Evolutionary conservation across 768 basidiomycete genomes (phyloP), one percentile per base, ranked within the genome.

Genomic region (Tricholoma terreum): DNA sequence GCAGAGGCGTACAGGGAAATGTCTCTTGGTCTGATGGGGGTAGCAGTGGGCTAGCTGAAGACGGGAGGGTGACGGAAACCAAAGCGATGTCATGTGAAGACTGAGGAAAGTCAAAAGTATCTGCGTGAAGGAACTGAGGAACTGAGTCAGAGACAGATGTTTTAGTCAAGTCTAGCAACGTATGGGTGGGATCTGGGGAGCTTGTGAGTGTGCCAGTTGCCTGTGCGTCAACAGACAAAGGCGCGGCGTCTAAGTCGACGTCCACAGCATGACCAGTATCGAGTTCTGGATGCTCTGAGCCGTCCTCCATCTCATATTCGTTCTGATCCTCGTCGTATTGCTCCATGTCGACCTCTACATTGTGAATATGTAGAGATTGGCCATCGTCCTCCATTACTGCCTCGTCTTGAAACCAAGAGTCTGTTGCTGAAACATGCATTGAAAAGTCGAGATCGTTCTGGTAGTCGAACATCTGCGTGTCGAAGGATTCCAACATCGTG

Each of bases 381-480:
- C 65, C 66, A 62, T 84, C 84, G 55, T 84, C 84, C 61, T 85
- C 83, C 86, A 88, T 88, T 54, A 74, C 65, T 3, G 79, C 74
- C 68, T 86, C 82, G 36, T 73, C 71, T 61, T 76, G 77, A 54
- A 75, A 77, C 83, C 82, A 86, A 31, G 76, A 65, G 50, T 85
- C 83, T 51, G 76, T 71, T 8, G 72, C 64, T 34, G 79, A 74
- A 22, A 73, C 65, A 60, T 82, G 77, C 85, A 87, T 87, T 63
- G 79, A 75, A 50, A 85, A 79, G 67, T 88, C 86, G 35, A 76
- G 64, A 67, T 87, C 85, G 54, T 69, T 70, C 40, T 73, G 70
- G 63, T 80, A 85, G 71, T 87, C 85, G 50, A 81, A 69, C 86
- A 88, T 87, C 67, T 78, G 84, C 14, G 84, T 74, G 71, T 87